These are phyloP conservation scores for Chalaropsis ovoidea DNA, from an alignment of 2,329 filamentous ascomycete species.

Conservation along the genomic window DNA sequence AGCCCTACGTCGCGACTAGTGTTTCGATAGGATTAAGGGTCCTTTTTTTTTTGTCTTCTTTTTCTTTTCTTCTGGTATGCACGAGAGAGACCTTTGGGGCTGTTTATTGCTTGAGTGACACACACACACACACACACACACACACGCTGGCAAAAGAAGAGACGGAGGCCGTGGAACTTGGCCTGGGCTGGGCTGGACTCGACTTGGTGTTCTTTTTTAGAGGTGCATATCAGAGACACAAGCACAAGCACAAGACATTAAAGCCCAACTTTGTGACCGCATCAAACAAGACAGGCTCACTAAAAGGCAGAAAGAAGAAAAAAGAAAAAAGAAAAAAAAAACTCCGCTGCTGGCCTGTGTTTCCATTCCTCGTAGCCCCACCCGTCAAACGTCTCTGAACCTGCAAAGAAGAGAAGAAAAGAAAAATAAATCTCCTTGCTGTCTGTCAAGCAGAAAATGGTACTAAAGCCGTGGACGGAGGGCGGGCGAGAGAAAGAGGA, in stretches of 20 bases:
- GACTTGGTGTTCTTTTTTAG: neutral
- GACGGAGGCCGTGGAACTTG: neutral
- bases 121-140: neutral
- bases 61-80: too few species aligned
- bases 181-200: neutral
- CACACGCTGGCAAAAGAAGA: too few species aligned
- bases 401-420: neutral
- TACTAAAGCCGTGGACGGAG: too few species aligned
- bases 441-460: too few species aligned
- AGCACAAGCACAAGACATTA: neutral
- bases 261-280: too few species aligned
- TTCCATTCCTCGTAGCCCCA: neutral
- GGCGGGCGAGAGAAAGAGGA: neutral
- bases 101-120: neutral
- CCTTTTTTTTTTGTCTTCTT: neutral
- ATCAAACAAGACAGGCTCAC: too few species aligned
- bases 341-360: neutral
- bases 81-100: neutral
- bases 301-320: too few species aligned
- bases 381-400: conserved; percentile 1
- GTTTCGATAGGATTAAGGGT: conserved; percentile 9
- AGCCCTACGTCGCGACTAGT: conserved; percentile 12
- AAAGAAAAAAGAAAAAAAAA: neutral
- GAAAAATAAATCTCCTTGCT: neutral
- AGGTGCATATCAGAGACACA: too few species aligned